Evolutionary conservation across 306 rosid species (phyloP).

Genomic region (Gynostemma pentaphyllum): DNA sequence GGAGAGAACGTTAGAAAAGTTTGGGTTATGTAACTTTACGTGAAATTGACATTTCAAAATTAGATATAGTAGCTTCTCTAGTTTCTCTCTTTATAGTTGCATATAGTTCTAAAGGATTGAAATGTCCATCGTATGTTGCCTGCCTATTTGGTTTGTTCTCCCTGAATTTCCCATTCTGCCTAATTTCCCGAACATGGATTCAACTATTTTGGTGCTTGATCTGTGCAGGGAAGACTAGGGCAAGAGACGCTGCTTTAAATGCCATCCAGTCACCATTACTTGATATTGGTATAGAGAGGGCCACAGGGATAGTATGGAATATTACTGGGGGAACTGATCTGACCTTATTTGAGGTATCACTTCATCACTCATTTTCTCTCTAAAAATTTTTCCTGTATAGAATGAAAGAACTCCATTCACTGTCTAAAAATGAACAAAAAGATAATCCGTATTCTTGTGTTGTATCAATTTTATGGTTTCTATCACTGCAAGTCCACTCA

Average conservation of each 20-base stretch:
- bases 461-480: background rate
- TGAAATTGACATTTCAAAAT: background rate
- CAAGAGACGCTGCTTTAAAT: constrained; percentile 97
- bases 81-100: background rate
- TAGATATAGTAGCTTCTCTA: background rate
- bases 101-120: too few species aligned
- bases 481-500: background rate
- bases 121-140: background rate
- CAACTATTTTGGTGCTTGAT: constrained; percentile 16
- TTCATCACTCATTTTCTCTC: background rate
- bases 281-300: constrained; percentile 97
- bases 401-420: background rate
- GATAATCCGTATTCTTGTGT: background rate
- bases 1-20: background rate
- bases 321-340: constrained; percentile 96
- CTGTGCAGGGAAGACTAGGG: constrained; percentile 84
- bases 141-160: background rate
- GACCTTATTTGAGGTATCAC: constrained; percentile 78
- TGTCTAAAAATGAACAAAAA: background rate
- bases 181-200: background rate
- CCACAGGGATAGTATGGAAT: constrained; percentile 99
- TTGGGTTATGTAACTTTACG: background rate
- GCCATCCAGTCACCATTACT: constrained; percentile 96
- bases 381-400: background rate
- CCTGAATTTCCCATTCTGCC: background rate